These are phyloP conservation scores for Spinacia oleracea DNA, from an alignment of 179 eudicot genomes.

Conservation along the genomic window DNA sequence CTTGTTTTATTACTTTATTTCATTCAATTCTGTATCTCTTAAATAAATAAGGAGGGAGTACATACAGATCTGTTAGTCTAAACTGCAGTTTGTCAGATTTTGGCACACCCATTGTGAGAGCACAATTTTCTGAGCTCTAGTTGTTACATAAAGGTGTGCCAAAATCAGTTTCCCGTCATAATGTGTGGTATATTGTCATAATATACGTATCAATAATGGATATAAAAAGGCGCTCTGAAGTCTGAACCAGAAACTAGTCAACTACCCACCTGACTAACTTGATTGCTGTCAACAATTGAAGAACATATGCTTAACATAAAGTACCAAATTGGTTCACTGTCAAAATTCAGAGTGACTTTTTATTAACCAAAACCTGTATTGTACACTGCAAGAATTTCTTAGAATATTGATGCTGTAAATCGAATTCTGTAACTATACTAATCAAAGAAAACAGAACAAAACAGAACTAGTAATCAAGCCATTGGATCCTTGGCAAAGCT, in stretches of 20 bases:
- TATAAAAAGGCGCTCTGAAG: background rate
- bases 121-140: too few species aligned
- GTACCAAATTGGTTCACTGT: background rate
- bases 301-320: background rate
- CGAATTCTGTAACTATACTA: background rate
- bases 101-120: too few species aligned
- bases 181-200: too few species aligned
- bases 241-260: background rate
- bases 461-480: conserved; percentile 8
- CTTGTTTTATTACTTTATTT: too few species aligned
- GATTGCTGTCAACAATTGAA: background rate
- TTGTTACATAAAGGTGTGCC: too few species aligned
- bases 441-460: background rate
- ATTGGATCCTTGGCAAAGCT: conserved; percentile 37
- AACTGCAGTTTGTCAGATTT: background rate
- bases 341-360: background rate
- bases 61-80: background rate
- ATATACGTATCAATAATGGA: too few species aligned
- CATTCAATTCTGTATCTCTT: too few species aligned
- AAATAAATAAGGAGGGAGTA: too few species aligned
- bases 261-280: background rate
- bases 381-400: background rate
- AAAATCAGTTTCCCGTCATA: too few species aligned
- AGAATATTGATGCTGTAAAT: background rate
- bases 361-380: background rate